These are phyloP conservation scores for Pulveroboletus frians DNA, from an alignment of 768 basidiomycete species.

Conservation along the genomic window DNA sequence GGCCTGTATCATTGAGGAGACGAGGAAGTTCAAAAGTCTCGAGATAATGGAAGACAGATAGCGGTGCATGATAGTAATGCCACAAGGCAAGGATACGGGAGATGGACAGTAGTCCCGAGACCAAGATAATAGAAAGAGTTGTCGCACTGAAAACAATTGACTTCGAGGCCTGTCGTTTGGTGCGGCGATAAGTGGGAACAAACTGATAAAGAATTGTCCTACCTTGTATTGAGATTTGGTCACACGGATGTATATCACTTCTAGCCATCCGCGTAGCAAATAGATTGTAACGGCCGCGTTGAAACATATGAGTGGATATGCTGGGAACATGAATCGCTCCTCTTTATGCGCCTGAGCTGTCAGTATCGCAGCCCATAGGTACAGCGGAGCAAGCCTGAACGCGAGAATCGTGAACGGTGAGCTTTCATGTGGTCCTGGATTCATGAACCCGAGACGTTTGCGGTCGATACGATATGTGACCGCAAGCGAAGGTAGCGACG, in stretches of 20 bases:
- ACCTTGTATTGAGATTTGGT: constrained; percentile 87
- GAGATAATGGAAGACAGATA: constrained; percentile 64
- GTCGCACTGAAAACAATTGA: constrained; percentile 69
- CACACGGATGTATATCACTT: constrained; percentile 62
- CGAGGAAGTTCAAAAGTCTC: constrained; percentile 77
- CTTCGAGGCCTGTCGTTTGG: constrained; percentile 59
- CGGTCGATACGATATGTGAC: constrained; percentile 73
- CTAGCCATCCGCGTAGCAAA: constrained; percentile 82
- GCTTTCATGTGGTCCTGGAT: constrained; percentile 51
- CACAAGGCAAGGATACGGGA: constrained; percentile 78
- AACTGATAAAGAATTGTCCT: constrained; percentile 21
- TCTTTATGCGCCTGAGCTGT: constrained; percentile 90
- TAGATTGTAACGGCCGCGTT: constrained; percentile 90
- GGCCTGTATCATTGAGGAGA: constrained; percentile 67
- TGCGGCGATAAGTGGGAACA: neutral
- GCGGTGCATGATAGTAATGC: constrained; percentile 88
- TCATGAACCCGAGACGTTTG: constrained; percentile 61
- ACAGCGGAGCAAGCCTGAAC: constrained; percentile 79
- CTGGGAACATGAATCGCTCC: constrained; percentile 97
- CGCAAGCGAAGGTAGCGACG: constrained; percentile 72
- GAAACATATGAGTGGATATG: constrained; percentile 86
- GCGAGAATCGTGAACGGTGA: constrained; percentile 76
- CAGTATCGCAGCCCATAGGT: constrained; percentile 84
- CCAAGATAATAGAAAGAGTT: constrained; percentile 65
- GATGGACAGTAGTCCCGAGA: constrained; percentile 64